Percentiles rank a stretch among this genome's conserved stretches.
These are phyloP conservation scores for Cryptosporidium sp. DNA, from an alignment of 169 alveolate species.

Conservation along the genomic window DNA sequence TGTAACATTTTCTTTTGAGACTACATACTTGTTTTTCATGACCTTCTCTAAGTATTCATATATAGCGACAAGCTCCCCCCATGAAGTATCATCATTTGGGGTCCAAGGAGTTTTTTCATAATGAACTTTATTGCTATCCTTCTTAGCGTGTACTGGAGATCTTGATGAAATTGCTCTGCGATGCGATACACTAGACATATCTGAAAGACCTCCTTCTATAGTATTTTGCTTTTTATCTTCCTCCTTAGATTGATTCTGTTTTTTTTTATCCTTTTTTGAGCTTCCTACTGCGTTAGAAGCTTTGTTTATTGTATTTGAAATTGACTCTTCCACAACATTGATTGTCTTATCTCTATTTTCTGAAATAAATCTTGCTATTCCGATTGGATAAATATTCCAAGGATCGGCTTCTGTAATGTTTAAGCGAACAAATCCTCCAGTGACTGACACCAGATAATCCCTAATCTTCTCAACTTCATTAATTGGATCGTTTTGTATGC, in stretches of 20 bases:
- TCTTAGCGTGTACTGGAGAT: constrained; percentile 47
- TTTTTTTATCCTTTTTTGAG: not conserved
- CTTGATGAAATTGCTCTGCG: constrained; percentile 50
- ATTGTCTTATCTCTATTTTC: constrained; percentile 57
- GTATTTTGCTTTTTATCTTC: not conserved
- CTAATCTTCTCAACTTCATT: constrained; percentile 23
- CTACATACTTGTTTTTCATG: constrained; percentile 3
- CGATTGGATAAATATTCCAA: constrained; percentile 71
- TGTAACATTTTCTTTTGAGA: constrained; percentile 19
- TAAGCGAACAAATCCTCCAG: constrained; percentile 39
- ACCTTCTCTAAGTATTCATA: constrained; percentile 20
- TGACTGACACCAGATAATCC: constrained; percentile 20
- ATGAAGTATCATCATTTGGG: constrained; percentile 17
- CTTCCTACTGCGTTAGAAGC: constrained; percentile 1
- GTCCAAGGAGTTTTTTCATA: constrained; percentile 40
- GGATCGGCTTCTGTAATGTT: constrained; percentile 35
- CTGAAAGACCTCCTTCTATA: constrained; percentile 20
- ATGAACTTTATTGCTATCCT: constrained; percentile 5
- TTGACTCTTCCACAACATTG: constrained; percentile 32
- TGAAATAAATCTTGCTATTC: constrained; percentile 15
- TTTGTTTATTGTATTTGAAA: constrained; percentile 38
- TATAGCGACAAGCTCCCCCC: constrained; percentile 47
- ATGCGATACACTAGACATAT: constrained; percentile 34
- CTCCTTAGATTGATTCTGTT: not conserved
- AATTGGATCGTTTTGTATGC: constrained; percentile 34